Evolutionary conservation across 306 rosid genomes (phyloP), one percentile per base, ranked within the genome.

Genomic region (Myrica gale): DNA sequence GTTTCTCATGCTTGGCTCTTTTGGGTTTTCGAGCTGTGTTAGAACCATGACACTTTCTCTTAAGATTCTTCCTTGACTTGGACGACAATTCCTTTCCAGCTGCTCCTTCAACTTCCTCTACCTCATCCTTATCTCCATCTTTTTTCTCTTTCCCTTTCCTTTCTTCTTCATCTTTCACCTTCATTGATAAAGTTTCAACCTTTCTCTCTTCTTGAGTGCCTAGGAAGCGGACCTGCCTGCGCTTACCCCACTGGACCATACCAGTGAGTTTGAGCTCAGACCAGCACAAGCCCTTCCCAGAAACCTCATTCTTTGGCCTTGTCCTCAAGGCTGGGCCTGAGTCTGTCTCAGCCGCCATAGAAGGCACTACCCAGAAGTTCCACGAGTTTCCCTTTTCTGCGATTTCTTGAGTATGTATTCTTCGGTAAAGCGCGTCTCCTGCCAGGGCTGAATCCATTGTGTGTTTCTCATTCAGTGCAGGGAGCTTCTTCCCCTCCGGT

Each of bases 181-280:
- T 42, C 68, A 46, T 73, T 0, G 80, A 48, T 19, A 79, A 73
- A 78, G 85, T 17, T 74, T 76, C 86, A 37, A 78, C 69, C 81
- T 82, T 80, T 75, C 53, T 54, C 54, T 85, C 85, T 76, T 79
- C 89, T 7, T 80, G 88, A 23, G 82, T 79, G n/a, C 88, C 89
- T 19, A 89, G 19, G 80, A 84, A 92, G 51, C 92, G 85, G 71
- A 89, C 91, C 52, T 81, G 84, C n/a, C 90, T 77, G 58, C 92
- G 92, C 58, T 78, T 79, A 7, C 97, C 99, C 97, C 99, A 95
- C 80, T 87, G 92, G 73, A 85, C 73, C 89, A 95, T 80, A 73
- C 96, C 96, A 0, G 89, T 43, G 57, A 72, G 82, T 76, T 84
- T 90, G 44, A 95, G 89, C 82, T 75, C 75, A 61, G 91, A 84